A percentile compares a stretch with the other conserved stretches of the same genome.
These are phyloP conservation scores for Fusarium praegraminearum DNA, from an alignment of 2,329 filamentous ascomycete genomes.

Conservation along the genomic window DNA sequence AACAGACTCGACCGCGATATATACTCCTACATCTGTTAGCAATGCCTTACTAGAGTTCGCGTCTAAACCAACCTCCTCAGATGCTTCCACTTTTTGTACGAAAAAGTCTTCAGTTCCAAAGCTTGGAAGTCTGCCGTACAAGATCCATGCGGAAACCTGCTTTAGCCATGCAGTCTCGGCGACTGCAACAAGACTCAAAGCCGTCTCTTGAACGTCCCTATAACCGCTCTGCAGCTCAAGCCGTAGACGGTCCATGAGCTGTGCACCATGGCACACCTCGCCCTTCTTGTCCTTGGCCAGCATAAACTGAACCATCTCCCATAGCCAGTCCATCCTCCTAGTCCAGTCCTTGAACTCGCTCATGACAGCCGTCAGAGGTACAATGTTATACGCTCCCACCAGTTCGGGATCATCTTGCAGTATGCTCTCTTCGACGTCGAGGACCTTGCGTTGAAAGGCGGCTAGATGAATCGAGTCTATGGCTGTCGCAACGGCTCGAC, in stretches of 20 bases:
- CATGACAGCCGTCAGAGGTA: conserved; percentile 87
- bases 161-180: conserved; percentile 93
- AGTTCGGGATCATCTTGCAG: conserved; percentile 79
- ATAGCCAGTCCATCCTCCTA: conserved; percentile 86
- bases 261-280: conserved; percentile 71
- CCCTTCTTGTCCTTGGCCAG: conserved; percentile 54
- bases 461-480: conserved; percentile 81
- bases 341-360: conserved; percentile 90
- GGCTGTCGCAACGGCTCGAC: conserved; percentile 85
- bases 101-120: conserved; percentile 90
- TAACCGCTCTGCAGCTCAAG: conserved; percentile 88
- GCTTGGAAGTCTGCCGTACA: conserved; percentile 85
- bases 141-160: conserved; percentile 88
- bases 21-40: conserved; percentile 62
- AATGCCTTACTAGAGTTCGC: neutral
- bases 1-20: conserved; percentile 69
- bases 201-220: conserved; percentile 82
- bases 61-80: conserved; percentile 55
- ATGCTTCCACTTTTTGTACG: conserved; percentile 66
- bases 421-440: conserved; percentile 85
- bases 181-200: conserved; percentile 76
- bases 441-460: conserved; percentile 83
- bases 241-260: conserved; percentile 81
- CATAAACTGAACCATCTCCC: conserved; percentile 79
- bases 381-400: conserved; percentile 93